These are phyloP conservation scores for Prototheca cutis DNA, from an alignment of 163 green algal species.

Conservation along the genomic window DNA sequence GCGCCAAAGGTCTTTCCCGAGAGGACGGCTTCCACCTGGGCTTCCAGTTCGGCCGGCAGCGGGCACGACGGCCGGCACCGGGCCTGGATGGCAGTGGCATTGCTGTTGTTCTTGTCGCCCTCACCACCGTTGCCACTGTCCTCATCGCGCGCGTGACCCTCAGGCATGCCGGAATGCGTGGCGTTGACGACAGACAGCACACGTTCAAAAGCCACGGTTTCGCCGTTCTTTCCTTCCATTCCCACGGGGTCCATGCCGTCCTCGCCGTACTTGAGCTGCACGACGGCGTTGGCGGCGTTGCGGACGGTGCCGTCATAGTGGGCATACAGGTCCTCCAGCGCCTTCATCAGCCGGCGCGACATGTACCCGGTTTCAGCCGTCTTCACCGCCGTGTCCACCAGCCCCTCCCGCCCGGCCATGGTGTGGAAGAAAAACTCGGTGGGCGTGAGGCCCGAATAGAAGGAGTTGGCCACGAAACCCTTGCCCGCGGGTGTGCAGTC, in stretches of 20 bases:
- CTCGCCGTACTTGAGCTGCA: slow-evolving; percentile 45
- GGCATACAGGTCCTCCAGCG: slow-evolving; percentile 88
- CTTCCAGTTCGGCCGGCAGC: slow-evolving; percentile 36
- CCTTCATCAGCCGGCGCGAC: slow-evolving; percentile 82
- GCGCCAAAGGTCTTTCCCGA: slow-evolving; percentile 14
- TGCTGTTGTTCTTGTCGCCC: background rate
- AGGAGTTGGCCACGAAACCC: slow-evolving; percentile 92
- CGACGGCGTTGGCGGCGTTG: slow-evolving; percentile 26
- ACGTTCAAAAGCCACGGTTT: slow-evolving; percentile 42
- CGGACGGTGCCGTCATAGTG: slow-evolving; percentile 91
- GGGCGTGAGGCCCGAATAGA: slow-evolving; percentile 69
- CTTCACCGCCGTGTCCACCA: slow-evolving; percentile 91
- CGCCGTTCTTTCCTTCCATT: slow-evolving; percentile 53
- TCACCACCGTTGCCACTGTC: background rate
- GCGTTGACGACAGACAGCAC: slow-evolving; percentile 28
- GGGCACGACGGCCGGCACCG: slow-evolving; percentile 1
- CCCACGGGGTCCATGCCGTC: slow-evolving; percentile 57
- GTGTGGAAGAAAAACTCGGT: slow-evolving; percentile 99
- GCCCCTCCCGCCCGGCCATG: slow-evolving; percentile 86
- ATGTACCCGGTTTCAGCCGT: slow-evolving; percentile 99
- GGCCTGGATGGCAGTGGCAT: no score
- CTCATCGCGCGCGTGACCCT: background rate
- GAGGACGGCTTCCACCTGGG: slow-evolving; percentile 30
- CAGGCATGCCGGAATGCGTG: background rate
- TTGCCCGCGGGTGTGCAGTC: slow-evolving; percentile 69